These are phyloP conservation scores for Neopestalotiopsis clavispora DNA, from an alignment of 2,329 filamentous ascomycete species.

Conservation along the genomic window DNA sequence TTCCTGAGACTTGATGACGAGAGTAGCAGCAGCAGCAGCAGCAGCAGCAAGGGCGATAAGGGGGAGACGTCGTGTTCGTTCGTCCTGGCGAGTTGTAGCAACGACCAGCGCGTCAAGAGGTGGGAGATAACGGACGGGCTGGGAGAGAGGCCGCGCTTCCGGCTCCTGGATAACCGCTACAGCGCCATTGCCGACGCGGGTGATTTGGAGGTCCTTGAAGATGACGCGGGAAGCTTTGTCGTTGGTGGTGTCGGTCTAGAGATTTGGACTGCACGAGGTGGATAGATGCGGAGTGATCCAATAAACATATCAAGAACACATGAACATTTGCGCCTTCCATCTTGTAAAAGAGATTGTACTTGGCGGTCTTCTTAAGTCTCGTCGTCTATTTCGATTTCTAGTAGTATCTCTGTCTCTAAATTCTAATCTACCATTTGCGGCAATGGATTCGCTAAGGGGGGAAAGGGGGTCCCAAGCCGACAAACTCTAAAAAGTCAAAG, in stretches of 20 bases:
- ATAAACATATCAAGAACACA: neutral
- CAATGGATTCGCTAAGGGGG: neutral
- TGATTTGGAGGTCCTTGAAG: slow-evolving; percentile 48
- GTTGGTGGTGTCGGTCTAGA: slow-evolving; percentile 20
- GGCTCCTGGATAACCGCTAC: slow-evolving; percentile 54
- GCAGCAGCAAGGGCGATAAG: too few relatives aligned
- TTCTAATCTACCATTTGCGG: neutral
- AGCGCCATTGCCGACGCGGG: slow-evolving; percentile 67
- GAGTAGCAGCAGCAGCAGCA: neutral
- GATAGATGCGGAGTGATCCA: neutral
- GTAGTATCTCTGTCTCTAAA: neutral
- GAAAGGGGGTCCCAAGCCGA: neutral
- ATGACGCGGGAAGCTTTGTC: slow-evolving; percentile 16
- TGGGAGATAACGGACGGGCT: slow-evolving; percentile 47
- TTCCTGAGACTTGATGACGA: slow-evolving; percentile 32
- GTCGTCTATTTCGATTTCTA: neutral
- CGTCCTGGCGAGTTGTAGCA: slow-evolving; percentile 54
- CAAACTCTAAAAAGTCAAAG: neutral
- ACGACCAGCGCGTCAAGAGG: slow-evolving; percentile 64
- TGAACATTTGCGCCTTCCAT: too few relatives aligned
- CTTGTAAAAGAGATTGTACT: neutral
- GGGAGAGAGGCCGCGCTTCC: slow-evolving; percentile 32
- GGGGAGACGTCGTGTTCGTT: too few relatives aligned
- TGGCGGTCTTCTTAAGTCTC: neutral
- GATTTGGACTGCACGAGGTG: slow-evolving; percentile 16